Percentiles rank a stretch among this genome's conserved stretches.
Conservation (phyloP, 116 monocot species). For the Dioscorea cayenensis region DNA sequence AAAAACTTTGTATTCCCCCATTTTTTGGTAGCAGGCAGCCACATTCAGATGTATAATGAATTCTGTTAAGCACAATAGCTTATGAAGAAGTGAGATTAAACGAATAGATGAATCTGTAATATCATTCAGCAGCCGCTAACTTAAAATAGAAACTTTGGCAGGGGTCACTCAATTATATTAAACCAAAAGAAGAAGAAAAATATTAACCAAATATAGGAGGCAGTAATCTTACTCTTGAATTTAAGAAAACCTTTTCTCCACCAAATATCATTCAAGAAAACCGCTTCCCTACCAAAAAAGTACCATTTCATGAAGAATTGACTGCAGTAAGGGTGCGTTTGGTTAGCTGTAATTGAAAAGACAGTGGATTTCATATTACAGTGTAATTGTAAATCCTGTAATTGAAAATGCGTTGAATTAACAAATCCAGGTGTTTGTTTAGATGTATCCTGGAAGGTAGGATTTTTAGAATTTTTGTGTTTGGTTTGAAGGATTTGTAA, state of each 20-base stretch:
- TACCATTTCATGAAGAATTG: neutral
- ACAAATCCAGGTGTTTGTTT: no score
- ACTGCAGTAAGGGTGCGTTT: no score
- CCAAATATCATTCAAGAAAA: no score
- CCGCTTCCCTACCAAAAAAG: neutral
- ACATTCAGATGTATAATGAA: conserved; percentile 87
- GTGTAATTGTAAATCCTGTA: no score
- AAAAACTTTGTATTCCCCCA: conserved; percentile 53
- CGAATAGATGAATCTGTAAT: neutral
- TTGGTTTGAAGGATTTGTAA: no score
- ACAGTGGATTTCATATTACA: no score
- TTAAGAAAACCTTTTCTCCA: conserved; percentile 48
- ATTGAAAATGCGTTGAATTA: no score
- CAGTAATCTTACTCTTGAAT: conserved; percentile 67
- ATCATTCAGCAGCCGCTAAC: neutral
- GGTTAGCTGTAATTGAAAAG: no score
- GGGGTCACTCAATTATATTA: neutral
- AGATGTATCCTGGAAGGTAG: no score
- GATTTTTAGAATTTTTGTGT: no score
- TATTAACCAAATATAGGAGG: neutral
- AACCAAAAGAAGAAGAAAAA: neutral
- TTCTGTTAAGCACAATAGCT: conserved; percentile 47
- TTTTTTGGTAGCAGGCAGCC: conserved; percentile 92
- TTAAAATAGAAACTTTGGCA: neutral
- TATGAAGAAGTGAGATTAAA: neutral